Percentiles rank a stretch among this genome's conserved stretches.
These are phyloP conservation scores for Trichoderma arundinaceum DNA, from an alignment of 2,329 filamentous ascomycete genomes.

Conservation along the genomic window DNA sequence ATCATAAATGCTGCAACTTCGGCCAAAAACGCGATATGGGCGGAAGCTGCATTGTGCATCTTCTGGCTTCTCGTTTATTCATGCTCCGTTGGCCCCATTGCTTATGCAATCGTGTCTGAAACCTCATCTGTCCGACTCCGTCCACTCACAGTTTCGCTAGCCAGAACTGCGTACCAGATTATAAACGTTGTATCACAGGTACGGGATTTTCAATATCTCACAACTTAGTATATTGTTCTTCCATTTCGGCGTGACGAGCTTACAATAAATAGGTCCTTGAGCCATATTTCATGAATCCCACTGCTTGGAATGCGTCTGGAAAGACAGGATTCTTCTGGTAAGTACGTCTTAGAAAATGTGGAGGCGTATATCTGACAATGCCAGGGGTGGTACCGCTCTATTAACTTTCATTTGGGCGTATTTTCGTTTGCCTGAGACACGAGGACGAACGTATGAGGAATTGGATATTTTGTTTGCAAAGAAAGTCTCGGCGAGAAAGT, in stretches of 20 bases:
- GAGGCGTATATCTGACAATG: neutral
- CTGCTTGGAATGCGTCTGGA: constrained; percentile 55
- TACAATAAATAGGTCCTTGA: constrained; percentile 46
- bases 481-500: constrained; percentile 42
- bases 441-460: constrained; percentile 54
- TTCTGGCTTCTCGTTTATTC: constrained; percentile 46
- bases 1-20: constrained; percentile 46
- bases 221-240: too few relatives aligned
- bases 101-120: constrained; percentile 44
- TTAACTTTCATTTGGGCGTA: constrained; percentile 57
- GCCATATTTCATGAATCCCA: constrained; percentile 55
- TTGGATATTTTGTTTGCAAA: constrained; percentile 45
- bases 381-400: constrained; percentile 53
- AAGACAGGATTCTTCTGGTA: constrained; percentile 53
- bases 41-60: constrained; percentile 45
- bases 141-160: constrained; percentile 60
- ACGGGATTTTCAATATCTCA: too few relatives aligned
- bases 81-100: constrained; percentile 48
- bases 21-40: constrained; percentile 40
- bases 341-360: neutral
- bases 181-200: constrained; percentile 56
- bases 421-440: constrained; percentile 59
- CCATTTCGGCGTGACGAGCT: too few relatives aligned
- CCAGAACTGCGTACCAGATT: constrained; percentile 51
- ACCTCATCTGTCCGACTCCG: constrained; percentile 60